These are phyloP conservation scores for Dryadomyces quercus-mongolicae DNA, from an alignment of 2,329 filamentous ascomycete genomes.

Conservation along the genomic window DNA sequence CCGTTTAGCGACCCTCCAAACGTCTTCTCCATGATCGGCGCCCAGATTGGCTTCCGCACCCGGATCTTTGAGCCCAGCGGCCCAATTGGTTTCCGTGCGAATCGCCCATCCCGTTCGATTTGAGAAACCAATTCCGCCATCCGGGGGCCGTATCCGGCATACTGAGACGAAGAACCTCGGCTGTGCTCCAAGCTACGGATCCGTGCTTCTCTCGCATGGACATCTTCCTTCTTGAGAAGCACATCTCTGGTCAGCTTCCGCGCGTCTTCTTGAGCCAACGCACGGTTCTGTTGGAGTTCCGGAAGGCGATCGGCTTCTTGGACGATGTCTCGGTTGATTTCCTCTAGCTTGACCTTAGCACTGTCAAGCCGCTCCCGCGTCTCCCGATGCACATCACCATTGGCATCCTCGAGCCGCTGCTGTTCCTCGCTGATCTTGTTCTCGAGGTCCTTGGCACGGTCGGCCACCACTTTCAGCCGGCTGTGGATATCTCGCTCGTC, in stretches of 20 bases:
- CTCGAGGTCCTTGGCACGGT: conserved; percentile 32
- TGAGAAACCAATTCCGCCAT: conserved; percentile 52
- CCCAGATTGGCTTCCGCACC: conserved; percentile 72
- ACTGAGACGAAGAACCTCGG: conserved; percentile 34
- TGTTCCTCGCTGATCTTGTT: conserved; percentile 42
- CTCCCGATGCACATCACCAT: conserved; percentile 51
- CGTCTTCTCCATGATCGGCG: conserved; percentile 63
- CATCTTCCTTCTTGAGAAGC: conserved; percentile 38
- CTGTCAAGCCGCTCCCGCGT: conserved; percentile 44
- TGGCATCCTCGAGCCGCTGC: conserved; percentile 50
- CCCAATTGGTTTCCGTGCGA: conserved; percentile 63
- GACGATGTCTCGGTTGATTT: conserved; percentile 25
- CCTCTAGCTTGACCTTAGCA: conserved; percentile 36
- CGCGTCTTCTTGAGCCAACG: conserved; percentile 19
- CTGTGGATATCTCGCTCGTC: conserved; percentile 55
- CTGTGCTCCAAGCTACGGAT: conserved; percentile 42
- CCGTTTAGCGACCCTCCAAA: conserved; percentile 58
- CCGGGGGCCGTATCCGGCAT: conserved; percentile 48
- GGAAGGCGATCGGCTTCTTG: conserved; percentile 18
- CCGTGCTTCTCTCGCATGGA: conserved; percentile 35
- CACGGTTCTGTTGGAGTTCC: conserved; percentile 20
- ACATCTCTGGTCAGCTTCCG: conserved; percentile 20
- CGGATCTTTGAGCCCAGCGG: conserved; percentile 71
- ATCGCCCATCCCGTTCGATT: conserved; percentile 60
- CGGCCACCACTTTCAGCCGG: conserved; percentile 41